These are phyloP conservation scores for Metschnikowia corniflorae DNA, from an alignment of 805 yeast genomes.

Conservation along the genomic window DNA sequence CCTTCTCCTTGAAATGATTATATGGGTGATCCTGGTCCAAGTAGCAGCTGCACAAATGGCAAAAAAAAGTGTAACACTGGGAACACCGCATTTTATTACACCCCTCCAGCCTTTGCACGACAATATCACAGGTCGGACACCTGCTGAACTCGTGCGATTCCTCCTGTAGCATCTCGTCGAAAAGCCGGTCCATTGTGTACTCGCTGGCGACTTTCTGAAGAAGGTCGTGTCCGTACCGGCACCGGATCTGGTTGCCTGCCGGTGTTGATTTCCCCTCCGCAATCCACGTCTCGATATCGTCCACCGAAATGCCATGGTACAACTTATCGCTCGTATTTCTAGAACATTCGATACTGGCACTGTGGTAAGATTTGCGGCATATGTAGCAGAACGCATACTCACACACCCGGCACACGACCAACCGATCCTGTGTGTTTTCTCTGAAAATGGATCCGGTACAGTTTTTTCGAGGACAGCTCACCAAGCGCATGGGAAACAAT, in stretches of 20 bases:
- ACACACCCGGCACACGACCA: conserved; percentile 50
- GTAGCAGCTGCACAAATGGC: conserved; percentile 50
- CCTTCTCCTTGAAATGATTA: conserved; percentile 44
- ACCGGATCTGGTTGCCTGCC: conserved; percentile 32
- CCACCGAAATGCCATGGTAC: conserved; percentile 27
- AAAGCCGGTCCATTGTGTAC: conserved; percentile 44
- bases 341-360: conserved; percentile 45
- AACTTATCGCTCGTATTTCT: conserved; percentile 15
- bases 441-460: conserved; percentile 49
- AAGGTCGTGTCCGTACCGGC: conserved; percentile 43
- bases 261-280: conserved; percentile 26
- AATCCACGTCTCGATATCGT: conserved; percentile 37
- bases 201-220: conserved; percentile 43
- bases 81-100: conserved; percentile 62
- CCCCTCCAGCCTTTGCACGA: conserved; percentile 55
- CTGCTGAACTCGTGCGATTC: conserved; percentile 40
- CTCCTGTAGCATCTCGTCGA: conserved; percentile 41
- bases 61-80: conserved; percentile 46
- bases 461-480: conserved; percentile 45
- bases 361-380: conserved; percentile 63
- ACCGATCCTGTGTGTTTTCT: conserved; percentile 41
- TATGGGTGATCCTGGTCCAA: conserved; percentile 45
- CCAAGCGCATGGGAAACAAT: conserved; percentile 46
- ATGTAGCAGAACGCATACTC: conserved; percentile 51
- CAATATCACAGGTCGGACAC: conserved; percentile 52